Conservation (phyloP, 1,284 basidiomycete genomes). For the Schizophyllum commune region DNA sequence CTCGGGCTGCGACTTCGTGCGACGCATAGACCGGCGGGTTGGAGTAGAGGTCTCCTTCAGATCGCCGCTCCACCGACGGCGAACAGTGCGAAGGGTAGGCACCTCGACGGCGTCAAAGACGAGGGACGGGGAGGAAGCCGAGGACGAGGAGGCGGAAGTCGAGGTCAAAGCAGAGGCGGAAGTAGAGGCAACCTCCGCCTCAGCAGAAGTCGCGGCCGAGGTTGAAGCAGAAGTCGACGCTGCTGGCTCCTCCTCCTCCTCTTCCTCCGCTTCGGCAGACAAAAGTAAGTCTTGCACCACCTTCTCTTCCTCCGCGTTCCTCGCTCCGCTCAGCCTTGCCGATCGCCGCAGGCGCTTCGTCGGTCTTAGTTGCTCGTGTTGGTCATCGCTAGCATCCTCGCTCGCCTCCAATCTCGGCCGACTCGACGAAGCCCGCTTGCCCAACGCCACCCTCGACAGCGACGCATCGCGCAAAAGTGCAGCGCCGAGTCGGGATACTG, state of each 20-base stretch:
- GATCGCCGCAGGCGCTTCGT: background rate
- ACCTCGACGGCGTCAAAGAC: constrained; percentile 51
- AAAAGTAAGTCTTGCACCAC: background rate
- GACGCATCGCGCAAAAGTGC: background rate
- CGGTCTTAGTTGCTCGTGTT: background rate
- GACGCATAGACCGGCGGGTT: background rate
- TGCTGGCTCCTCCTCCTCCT: no score
- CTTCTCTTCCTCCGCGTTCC: background rate
- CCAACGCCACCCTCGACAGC: background rate
- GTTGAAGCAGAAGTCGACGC: no score
- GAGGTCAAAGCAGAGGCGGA: no score
- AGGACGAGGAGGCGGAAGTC: no score
- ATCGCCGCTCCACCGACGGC: constrained; percentile 9
- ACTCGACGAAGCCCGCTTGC: background rate
- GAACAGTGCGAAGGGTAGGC: constrained; percentile 28
- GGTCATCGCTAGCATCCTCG: background rate
- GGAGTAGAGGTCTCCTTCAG: background rate
- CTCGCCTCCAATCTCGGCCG: background rate
- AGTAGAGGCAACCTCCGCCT: no score
- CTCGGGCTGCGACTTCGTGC: background rate
- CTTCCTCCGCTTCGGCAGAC: background rate
- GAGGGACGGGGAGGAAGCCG: background rate
- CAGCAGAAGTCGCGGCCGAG: no score
- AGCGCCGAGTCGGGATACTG: no score
- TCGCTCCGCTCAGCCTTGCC: background rate